These are phyloP conservation scores for Podosphaera xanthii DNA, from an alignment of 2,329 filamentous ascomycete species.

Conservation along the genomic window DNA sequence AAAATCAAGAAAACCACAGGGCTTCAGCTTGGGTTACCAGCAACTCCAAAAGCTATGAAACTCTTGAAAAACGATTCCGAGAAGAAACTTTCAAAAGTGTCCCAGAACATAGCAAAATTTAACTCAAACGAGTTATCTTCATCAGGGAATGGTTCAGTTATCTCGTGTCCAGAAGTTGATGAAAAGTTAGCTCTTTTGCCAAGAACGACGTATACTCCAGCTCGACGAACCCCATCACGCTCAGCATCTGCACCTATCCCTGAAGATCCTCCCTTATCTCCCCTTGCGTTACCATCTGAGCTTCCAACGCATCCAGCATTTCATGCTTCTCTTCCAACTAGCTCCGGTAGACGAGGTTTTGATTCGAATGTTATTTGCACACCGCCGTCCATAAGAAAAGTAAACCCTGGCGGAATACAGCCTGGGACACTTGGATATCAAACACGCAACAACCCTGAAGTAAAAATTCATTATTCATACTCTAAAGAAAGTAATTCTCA, in stretches of 20 bases:
- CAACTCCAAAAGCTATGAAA: conserved; percentile 78
- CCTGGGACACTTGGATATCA: conserved; percentile 15
- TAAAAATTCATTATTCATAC: conserved; percentile 17
- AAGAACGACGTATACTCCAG: conserved; percentile 13
- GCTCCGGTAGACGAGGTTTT: conserved; percentile 10
- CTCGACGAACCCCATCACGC: conserved; percentile 27
- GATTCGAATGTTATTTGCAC: conserved; percentile 7
- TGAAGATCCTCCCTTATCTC: conserved; percentile 20
- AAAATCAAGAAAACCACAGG: conserved; percentile 22
- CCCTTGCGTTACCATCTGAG: conserved; percentile 14
- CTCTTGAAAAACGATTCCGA: conserved; percentile 44
- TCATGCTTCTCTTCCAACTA: conserved; percentile 18
- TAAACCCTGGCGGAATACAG: conserved; percentile 13
- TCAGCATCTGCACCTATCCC: conserved; percentile 39
- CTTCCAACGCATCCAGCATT: conserved; percentile 22
- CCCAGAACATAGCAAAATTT: conserved; percentile 27
- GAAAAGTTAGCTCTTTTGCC: conserved; percentile 15
- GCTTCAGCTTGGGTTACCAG: conserved; percentile 53
- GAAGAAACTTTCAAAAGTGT: conserved; percentile 31
- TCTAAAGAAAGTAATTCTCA: background rate
- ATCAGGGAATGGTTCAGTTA: conserved; percentile 11
- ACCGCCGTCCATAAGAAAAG: conserved; percentile 10
- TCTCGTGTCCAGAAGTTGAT: conserved; percentile 10
- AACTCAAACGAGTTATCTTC: conserved; percentile 7
- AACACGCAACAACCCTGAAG: conserved; percentile 13